Evolutionary conservation across 768 basidiomycete genomes (phyloP).

Genomic region (Phylloporus rhodoxanthus): DNA sequence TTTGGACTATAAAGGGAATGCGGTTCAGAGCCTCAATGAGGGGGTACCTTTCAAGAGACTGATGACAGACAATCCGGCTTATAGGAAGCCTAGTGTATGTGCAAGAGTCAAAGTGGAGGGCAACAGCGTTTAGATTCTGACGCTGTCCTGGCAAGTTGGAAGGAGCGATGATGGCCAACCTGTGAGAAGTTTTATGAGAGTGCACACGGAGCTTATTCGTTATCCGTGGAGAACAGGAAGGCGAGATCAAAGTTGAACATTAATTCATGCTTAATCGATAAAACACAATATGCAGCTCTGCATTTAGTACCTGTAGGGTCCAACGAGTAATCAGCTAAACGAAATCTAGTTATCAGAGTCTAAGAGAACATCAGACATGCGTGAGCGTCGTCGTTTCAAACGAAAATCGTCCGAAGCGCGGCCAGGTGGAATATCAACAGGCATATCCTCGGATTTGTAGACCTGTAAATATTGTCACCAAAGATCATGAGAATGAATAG

Average conservation of each 20-base stretch:
- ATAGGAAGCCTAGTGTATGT: no score
- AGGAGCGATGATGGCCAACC: no score
- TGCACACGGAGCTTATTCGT: constrained; percentile 2
- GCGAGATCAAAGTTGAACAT: constrained; percentile 16
- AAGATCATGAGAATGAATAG: neutral
- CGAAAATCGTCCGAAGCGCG: constrained; percentile 26
- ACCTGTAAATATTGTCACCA: constrained; percentile 17
- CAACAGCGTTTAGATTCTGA: no score
- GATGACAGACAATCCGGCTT: no score
- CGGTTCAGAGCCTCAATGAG: no score
- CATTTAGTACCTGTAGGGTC: constrained; percentile 8
- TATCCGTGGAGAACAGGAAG: constrained; percentile 3
- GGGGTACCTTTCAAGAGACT: no score
- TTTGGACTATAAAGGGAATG: no score
- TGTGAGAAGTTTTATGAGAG: no score
- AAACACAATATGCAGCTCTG: constrained; percentile 18
- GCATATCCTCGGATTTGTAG: constrained; percentile 23
- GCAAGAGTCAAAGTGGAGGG: no score
- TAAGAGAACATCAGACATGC: constrained; percentile 28
- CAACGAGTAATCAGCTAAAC: constrained; percentile 6
- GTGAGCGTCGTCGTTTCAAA: constrained; percentile 45
- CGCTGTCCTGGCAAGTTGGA: no score
- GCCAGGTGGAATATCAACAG: constrained; percentile 29
- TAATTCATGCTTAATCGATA: constrained; percentile 20
- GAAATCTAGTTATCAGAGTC: constrained; percentile 26